Conservation (phyloP, 768 basidiomycete genomes). For the Russula vinacea region DNA sequence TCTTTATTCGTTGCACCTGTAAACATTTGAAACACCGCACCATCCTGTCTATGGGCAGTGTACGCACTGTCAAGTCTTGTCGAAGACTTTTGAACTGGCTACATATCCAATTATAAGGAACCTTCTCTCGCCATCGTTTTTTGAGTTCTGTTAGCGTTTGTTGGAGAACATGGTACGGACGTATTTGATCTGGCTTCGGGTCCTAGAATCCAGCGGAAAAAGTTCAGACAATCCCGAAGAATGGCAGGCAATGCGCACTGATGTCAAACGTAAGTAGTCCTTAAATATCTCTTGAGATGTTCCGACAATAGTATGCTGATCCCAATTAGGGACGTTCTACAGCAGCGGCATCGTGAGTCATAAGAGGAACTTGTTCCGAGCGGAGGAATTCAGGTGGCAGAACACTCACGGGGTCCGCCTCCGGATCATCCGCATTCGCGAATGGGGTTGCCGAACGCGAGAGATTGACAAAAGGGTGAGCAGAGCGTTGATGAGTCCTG, state of each 20-base stretch:
- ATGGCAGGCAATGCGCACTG: slow-evolving; percentile 48
- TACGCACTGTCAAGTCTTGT: slow-evolving; percentile 93
- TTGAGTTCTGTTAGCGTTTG: slow-evolving; percentile 86
- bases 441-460: slow-evolving; percentile 48
- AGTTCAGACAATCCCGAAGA: slow-evolving; percentile 4
- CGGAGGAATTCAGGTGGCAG: slow-evolving; percentile 6
- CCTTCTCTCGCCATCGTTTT: slow-evolving; percentile 77
- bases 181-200: slow-evolving; percentile 90
- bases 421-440: slow-evolving; percentile 60
- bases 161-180: slow-evolving; percentile 80
- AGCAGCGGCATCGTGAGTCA: background rate
- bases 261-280: slow-evolving; percentile 90
- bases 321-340: slow-evolving; percentile 97
- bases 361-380: background rate
- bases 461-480: slow-evolving; percentile 47
- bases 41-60: slow-evolving; percentile 16
- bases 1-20: slow-evolving; percentile 98
- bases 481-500: slow-evolving; percentile 44
- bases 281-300: slow-evolving; percentile 89
- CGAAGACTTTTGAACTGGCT: slow-evolving; percentile 97
- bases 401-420: slow-evolving; percentile 62
- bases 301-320: slow-evolving; percentile 91
- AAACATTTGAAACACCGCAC: slow-evolving; percentile 18
- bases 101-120: slow-evolving; percentile 85
- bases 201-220: slow-evolving; percentile 53